A percentile compares a stretch with the other conserved stretches of the same genome.
Conservation (phyloP, 768 basidiomycete genomes). For the Hypsizygus marmoreus region DNA sequence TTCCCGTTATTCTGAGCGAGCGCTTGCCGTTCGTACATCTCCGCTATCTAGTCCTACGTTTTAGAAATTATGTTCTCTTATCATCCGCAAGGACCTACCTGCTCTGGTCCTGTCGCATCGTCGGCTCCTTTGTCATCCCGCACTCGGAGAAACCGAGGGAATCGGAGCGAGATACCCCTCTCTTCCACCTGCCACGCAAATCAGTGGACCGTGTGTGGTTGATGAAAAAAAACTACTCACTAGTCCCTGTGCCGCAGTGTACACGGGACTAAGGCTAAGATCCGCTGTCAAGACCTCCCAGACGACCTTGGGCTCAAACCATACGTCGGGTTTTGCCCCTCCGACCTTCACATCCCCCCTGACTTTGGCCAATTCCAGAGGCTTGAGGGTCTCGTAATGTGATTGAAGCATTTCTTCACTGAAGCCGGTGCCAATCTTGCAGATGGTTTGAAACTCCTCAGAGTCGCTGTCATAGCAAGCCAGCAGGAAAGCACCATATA, state of each 20-base stretch:
- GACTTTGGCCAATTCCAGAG: slow-evolving; percentile 68
- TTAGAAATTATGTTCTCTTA: too few relatives aligned
- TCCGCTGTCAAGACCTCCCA: slow-evolving; percentile 99
- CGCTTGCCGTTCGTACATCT: slow-evolving; percentile 91
- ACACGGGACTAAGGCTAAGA: slow-evolving; percentile 93
- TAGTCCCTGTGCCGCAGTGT: slow-evolving; percentile 91
- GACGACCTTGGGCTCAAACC: slow-evolving; percentile 96
- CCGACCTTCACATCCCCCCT: slow-evolving; percentile 87
- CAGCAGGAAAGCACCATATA: slow-evolving; percentile 96
- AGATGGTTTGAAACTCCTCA: slow-evolving; percentile 95
- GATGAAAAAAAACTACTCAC: slow-evolving; percentile 43
- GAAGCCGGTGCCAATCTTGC: slow-evolving; percentile 99
- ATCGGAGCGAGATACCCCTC: slow-evolving; percentile 92
- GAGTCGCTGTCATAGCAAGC: slow-evolving; percentile 95
- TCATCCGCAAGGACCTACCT: slow-evolving; percentile 64
- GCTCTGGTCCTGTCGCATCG: slow-evolving; percentile 91
- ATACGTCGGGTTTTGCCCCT: slow-evolving; percentile 94
- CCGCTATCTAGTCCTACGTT: slow-evolving; percentile 63
- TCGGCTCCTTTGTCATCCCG: slow-evolving; percentile 94
- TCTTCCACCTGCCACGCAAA: slow-evolving; percentile 64
- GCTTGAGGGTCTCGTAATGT: slow-evolving; percentile 81
- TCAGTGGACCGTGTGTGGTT: slow-evolving; percentile 6
- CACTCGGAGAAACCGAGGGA: slow-evolving; percentile 90
- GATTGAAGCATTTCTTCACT: slow-evolving; percentile 85
- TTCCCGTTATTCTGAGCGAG: slow-evolving; percentile 74